Percentiles rank a stretch among this genome's conserved stretches.
Conservation (phyloP, 768 basidiomycete species). For the Dentipellis fragilis region DNA sequence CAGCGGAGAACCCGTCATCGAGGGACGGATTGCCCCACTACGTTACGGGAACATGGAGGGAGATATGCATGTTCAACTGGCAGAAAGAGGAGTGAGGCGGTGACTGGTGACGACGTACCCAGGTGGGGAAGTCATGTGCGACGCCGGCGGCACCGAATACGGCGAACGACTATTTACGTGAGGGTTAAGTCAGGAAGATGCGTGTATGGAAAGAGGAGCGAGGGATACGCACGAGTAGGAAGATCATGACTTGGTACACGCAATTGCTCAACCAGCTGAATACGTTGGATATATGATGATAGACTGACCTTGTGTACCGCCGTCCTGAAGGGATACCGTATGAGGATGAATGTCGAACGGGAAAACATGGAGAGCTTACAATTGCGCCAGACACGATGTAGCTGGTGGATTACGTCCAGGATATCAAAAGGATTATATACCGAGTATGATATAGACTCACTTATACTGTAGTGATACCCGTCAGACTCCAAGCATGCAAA, state of each 20-base stretch:
- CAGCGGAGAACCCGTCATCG: conserved; percentile 8
- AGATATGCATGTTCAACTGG: neutral
- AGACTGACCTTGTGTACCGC: conserved; percentile 21
- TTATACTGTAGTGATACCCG: no score
- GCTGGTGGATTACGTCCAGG: conserved; percentile 9
- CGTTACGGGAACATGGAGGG: neutral
- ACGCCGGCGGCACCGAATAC: conserved; percentile 22
- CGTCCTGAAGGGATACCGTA: conserved; percentile 13
- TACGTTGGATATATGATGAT: neutral
- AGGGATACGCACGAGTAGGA: conserved; percentile 6
- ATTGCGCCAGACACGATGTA: conserved; percentile 26
- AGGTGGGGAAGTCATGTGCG: conserved; percentile 12
- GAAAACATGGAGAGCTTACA: neutral
- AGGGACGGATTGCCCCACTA: conserved; percentile 16
- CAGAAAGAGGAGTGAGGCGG: neutral
- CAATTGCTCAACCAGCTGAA: neutral
- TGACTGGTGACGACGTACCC: conserved; percentile 5
- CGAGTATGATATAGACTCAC: no score
- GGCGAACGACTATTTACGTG: conserved; percentile 17
- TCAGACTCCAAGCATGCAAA: no score
- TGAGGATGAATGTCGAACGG: neutral
- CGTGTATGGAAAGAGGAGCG: no score
- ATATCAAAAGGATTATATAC: neutral
- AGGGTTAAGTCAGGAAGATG: neutral
- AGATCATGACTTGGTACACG: conserved; percentile 8